These are phyloP conservation scores for Yamadazyma aaseri DNA, from an alignment of 1,139 yeast genomes.

Conservation along the genomic window DNA sequence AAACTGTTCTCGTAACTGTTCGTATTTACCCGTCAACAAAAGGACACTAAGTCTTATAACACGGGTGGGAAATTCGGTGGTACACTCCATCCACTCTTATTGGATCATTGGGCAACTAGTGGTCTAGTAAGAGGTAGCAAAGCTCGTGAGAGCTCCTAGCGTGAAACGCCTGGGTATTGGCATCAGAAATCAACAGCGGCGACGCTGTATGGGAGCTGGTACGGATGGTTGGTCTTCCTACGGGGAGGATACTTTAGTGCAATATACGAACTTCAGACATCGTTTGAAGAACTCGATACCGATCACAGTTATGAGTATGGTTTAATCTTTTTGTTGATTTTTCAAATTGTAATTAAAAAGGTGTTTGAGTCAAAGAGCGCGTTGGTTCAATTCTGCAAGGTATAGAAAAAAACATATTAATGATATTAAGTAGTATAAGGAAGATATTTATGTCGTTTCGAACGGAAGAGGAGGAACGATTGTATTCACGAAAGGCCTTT, in stretches of 20 bases:
- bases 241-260: constrained; percentile 64
- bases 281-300: constrained; percentile 68
- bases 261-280: constrained; percentile 58
- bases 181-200: constrained; percentile 58
- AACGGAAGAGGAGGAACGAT: constrained; percentile 81
- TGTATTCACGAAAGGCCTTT: constrained; percentile 76
- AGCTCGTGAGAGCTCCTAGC: constrained; percentile 71
- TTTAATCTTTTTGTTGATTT: constrained; percentile 20
- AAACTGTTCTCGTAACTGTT: constrained; percentile 49
- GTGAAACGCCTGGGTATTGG: constrained; percentile 72
- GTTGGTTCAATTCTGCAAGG: constrained; percentile 6
- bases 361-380: background rate
- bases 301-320: constrained; percentile 61
- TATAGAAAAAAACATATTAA: no score
- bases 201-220: constrained; percentile 62
- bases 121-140: no score
- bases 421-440: constrained; percentile 67
- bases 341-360: background rate
- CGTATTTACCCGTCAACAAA: constrained; percentile 69
- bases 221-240: constrained; percentile 65
- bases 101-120: no score
- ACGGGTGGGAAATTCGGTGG: constrained; percentile 91
- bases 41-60: constrained; percentile 24
- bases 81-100: constrained; percentile 50
- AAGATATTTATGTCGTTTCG: constrained; percentile 79